Evolutionary conservation across 2,329 filamentous ascomycete species (phyloP).

Genomic region (Fusarium denticulatum): DNA sequence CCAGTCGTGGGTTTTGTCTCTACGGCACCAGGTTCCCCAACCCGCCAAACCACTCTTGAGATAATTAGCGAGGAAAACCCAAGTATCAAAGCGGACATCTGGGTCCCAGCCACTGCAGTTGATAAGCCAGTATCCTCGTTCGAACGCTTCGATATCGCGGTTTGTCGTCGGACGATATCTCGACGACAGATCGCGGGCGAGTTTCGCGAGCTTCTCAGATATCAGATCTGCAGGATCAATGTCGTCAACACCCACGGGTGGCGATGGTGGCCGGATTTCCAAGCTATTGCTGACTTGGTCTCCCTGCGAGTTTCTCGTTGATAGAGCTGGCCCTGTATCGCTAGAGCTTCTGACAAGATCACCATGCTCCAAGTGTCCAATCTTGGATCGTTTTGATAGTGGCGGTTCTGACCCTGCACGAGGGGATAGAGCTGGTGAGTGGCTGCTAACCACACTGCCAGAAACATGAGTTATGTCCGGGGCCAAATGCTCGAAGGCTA

Average conservation of each 20-base stretch:
- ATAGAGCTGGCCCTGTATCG: constrained; percentile 40
- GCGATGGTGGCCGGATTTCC: constrained; percentile 65
- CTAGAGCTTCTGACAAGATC: constrained; percentile 46
- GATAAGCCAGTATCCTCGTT: constrained; percentile 83
- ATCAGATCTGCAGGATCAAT: constrained; percentile 63
- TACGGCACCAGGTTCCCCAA: constrained; percentile 72
- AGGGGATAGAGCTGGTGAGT: constrained; percentile 20
- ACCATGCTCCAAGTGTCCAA: constrained; percentile 10
- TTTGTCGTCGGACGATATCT: constrained; percentile 61
- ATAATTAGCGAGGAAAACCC: constrained; percentile 69
- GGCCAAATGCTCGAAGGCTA: constrained; percentile 13
- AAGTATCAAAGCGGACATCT: constrained; percentile 62
- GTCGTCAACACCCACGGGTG: constrained; percentile 58
- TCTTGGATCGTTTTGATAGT: constrained; percentile 42
- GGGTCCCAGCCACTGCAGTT: constrained; percentile 65
- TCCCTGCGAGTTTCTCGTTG: constrained; percentile 19
- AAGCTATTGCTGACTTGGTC: constrained; percentile 48
- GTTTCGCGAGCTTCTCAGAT: constrained; percentile 63
- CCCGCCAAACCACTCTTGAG: constrained; percentile 68
- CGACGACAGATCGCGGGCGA: constrained; percentile 60
- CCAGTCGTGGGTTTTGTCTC: constrained; percentile 52
- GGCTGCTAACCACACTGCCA: constrained; percentile 41
- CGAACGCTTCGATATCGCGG: constrained; percentile 60
- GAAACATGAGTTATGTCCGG: constrained; percentile 49
- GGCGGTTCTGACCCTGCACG: constrained; percentile 48